Evolutionary conservation across 768 basidiomycete species (phyloP), one percentile per base, ranked within the genome.

Genomic region (Suillus variegatus): DNA sequence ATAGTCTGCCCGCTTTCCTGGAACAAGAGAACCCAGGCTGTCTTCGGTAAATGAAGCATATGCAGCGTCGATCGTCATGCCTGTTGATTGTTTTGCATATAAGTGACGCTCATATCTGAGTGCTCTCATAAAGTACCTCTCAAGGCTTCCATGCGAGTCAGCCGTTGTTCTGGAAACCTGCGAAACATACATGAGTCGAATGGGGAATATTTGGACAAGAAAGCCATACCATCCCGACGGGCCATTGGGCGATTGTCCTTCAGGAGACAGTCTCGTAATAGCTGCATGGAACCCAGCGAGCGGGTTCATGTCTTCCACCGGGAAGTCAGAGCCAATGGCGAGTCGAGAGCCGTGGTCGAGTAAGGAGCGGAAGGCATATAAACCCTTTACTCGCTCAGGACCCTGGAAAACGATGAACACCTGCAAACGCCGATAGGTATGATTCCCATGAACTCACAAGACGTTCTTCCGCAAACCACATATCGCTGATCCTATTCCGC

Each of bases 231-330:
- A 97, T 65, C 95, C 95, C 12, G 78, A 86, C 8, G 86, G 80
- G 3, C 95, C 95, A 69, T 94, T 90, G 9, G 95, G 95, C 40
- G 93, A 95, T 55, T 77, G 75, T 22, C 93, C 94, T 38, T 84
- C 80, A 8, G 84, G 80, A 35, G 88, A 87, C 56, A 92, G 77
- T 44, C 95, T 85, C 3, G 93, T 88, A 32, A 95, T 82, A 1
- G 94, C 94, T n/a, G 95, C 93, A 74, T 93, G 93, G 75, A 97
- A 95, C 3, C 90, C 89, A 63, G 85, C 80, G 46, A 97, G 81
- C 14, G 95, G 95, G 72, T 95, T 93, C 76, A 94, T 83, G 44
- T 85, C 83, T 72, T 96, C 96, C 40, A 98, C 93, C 1, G 95
- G 95, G 68, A 92, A 93, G 77, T 97, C 95, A 4, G 93, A 93